Conservation (phyloP, 495 filamentous ascomycete species). For the Xylaria bambusicola region DNA sequence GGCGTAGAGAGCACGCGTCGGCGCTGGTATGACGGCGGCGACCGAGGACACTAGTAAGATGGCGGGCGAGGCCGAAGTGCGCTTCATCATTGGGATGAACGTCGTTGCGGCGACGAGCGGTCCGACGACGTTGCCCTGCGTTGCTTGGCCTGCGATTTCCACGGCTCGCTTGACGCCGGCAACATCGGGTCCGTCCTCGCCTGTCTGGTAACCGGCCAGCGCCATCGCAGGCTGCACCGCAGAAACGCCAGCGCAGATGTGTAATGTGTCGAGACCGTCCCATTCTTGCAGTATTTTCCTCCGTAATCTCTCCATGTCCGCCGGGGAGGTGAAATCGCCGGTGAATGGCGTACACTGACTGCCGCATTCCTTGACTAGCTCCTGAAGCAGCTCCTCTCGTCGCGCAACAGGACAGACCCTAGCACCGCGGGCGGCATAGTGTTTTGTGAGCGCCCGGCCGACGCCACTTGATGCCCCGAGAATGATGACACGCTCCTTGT, state of each 20-base stretch:
- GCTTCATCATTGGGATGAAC: conserved; percentile 32
- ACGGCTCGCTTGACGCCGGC: conserved; percentile 24
- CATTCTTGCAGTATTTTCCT: conserved; percentile 22
- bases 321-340: conserved; percentile 27
- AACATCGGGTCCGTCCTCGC: conserved; percentile 23
- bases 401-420: conserved; percentile 31
- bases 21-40: conserved; percentile 34
- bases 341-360: conserved; percentile 25
- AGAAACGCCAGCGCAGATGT: conserved; percentile 34
- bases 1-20: conserved; percentile 34
- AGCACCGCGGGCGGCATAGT: conserved; percentile 30
- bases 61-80: conserved; percentile 30
- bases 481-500: conserved; percentile 31
- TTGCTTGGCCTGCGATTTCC: conserved; percentile 22
- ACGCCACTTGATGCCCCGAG: conserved; percentile 36
- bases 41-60: conserved; percentile 32
- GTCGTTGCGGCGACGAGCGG: conserved; percentile 27
- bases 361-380: conserved; percentile 29
- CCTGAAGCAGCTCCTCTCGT: conserved; percentile 22
- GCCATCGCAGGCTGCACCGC: conserved; percentile 36
- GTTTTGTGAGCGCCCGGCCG: conserved; percentile 26
- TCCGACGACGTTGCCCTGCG: conserved; percentile 31
- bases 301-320: conserved; percentile 29
- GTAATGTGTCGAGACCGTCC: conserved; percentile 33
- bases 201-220: conserved; percentile 23